Evolutionary conservation across 805 yeast genomes (phyloP).

Genomic region (Candida piceae): DNA sequence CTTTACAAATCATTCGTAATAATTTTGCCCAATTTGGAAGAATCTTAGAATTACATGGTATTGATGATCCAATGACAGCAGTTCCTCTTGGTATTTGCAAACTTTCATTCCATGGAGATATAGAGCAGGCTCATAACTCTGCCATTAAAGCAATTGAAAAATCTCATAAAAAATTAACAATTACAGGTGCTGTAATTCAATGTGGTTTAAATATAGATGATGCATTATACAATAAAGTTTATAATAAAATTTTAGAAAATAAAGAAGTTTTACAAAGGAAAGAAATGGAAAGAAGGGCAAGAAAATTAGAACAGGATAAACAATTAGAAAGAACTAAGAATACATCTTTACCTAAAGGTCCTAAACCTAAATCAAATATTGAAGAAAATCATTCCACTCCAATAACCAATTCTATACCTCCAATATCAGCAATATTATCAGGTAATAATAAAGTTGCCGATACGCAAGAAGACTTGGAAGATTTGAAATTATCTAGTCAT

Average conservation of each 20-base stretch:
- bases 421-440: conserved; percentile 4
- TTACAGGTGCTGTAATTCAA: conserved; percentile 49
- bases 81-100: conserved; percentile 72
- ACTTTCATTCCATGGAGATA: conserved; percentile 55
- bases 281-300: conserved; percentile 22
- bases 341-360: conserved; percentile 6
- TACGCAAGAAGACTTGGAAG: conserved; percentile 5
- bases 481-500: conserved; percentile 21
- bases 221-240: conserved; percentile 32
- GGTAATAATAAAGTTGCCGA: conserved; percentile 10
- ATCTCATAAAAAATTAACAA: conserved; percentile 35
- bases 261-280: conserved; percentile 34
- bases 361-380: conserved; percentile 4
- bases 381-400: not conserved
- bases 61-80: conserved; percentile 70
- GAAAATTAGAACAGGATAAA: conserved; percentile 15
- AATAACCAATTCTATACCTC: no score
- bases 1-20: conserved; percentile 41
- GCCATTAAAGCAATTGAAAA: conserved; percentile 42
- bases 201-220: conserved; percentile 47
- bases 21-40: conserved; percentile 61
- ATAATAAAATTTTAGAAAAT: conserved; percentile 26
- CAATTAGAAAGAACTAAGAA: conserved; percentile 10
- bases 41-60: conserved; percentile 50
- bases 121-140: conserved; percentile 40